Evolutionary conservation across 306 rosid species (phyloP).

Genomic region (Coriaria nepalensis): DNA sequence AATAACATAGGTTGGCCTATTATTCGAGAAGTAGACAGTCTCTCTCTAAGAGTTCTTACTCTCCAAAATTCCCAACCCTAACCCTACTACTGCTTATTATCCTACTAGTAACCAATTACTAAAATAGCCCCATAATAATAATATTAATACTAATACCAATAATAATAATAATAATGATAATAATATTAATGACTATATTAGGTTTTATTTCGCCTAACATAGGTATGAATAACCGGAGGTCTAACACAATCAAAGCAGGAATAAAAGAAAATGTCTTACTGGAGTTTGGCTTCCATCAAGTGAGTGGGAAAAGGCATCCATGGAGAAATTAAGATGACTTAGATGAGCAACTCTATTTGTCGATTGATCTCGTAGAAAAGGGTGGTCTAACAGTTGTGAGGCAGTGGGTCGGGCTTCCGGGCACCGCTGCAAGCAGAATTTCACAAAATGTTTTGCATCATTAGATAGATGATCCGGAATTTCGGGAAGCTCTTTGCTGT

Average conservation of each 20-base stretch:
- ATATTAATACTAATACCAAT: neutral
- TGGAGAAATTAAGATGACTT: constrained; percentile 46
- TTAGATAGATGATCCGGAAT: constrained; percentile 81
- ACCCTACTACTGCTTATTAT: no score
- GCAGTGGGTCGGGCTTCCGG: constrained; percentile 78
- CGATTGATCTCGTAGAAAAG: constrained; percentile 70
- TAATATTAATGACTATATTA: neutral
- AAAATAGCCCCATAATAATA: no score
- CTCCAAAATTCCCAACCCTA: no score
- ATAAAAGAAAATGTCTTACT: constrained; percentile 29
- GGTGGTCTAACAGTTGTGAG: constrained; percentile 49
- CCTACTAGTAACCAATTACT: no score
- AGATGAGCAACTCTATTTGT: constrained; percentile 48
- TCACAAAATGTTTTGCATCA: constrained; percentile 76
- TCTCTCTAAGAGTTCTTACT: no score
- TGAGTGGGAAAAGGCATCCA: constrained; percentile 55
- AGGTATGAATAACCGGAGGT: no score
- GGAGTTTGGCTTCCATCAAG: constrained; percentile 83
- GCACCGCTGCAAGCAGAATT: constrained; percentile 69
- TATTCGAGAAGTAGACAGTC: no score
- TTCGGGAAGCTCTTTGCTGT: constrained; percentile 91
- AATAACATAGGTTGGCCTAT: no score
- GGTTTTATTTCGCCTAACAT: no score
- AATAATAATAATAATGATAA: neutral
- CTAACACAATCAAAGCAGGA: no score